phyloP scores from a whole-genome alignment of 495 filamentous ascomycete species.

The Daldinia concentrica region DNA sequence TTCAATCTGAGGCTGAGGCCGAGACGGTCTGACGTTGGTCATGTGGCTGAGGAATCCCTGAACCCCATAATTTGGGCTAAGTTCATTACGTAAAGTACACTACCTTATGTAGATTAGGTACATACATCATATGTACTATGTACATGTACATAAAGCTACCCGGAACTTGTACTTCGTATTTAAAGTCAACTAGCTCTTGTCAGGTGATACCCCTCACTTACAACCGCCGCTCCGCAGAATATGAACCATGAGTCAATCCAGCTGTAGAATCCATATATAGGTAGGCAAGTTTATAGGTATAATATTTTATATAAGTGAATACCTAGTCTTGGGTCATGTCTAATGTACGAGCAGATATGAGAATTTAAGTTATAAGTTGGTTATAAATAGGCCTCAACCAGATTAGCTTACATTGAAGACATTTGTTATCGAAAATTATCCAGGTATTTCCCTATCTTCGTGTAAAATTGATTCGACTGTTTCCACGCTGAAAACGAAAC shows the following conservation, averaged over 20 bases:
- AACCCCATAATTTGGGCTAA: too few relatives aligned
- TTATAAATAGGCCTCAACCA: not conserved
- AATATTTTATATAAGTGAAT: too few relatives aligned
- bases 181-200: not conserved
- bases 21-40: slow-evolving; percentile 2
- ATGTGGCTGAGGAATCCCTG: slow-evolving; percentile 1
- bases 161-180: too few relatives aligned
- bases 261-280: not conserved
- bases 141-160: too few relatives aligned
- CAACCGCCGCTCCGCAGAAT: not conserved
- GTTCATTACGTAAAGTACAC: too few relatives aligned
- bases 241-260: not conserved
- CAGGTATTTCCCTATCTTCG: not conserved
- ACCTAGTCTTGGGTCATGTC: too few relatives aligned
- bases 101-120: too few relatives aligned
- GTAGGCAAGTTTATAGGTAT: not conserved
- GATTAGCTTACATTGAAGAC: not conserved
- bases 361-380: not conserved
- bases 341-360: not conserved
- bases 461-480: not conserved
- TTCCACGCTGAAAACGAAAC: not conserved
- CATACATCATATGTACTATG: too few relatives aligned
- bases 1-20: not conserved
- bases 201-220: slow-evolving; percentile 1
- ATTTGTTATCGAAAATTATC: not conserved